Evolutionary conservation across 1,284 basidiomycete species (phyloP).

Genomic region (Ustilago esculenta): DNA sequence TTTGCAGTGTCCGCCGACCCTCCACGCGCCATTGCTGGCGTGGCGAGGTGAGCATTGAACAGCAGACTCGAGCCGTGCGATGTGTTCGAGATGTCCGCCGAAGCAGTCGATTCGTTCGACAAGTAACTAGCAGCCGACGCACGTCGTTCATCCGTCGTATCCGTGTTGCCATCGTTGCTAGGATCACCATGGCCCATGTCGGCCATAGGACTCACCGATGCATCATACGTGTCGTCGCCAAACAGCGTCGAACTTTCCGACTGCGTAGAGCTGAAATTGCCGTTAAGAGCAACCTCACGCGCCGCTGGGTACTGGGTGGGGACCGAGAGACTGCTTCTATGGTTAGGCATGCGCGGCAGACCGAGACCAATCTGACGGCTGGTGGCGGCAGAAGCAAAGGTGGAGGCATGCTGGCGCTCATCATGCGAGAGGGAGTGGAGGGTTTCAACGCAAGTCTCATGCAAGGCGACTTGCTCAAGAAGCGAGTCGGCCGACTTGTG

Average conservation of each 20-base stretch:
- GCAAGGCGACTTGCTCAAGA: slow-evolving; percentile 40
- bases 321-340: slow-evolving; percentile 16
- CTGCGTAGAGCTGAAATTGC: slow-evolving; percentile 25
- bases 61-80: slow-evolving; percentile 41
- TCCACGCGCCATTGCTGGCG: slow-evolving; percentile 15
- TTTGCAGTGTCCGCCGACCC: slow-evolving; percentile 12
- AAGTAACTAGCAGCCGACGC: slow-evolving; percentile 33
- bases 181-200: slow-evolving; percentile 26
- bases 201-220: slow-evolving; percentile 32
- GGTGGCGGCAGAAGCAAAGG: slow-evolving; percentile 12
- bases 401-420: slow-evolving; percentile 17
- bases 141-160: slow-evolving; percentile 5
- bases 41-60: slow-evolving; percentile 25
- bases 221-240: slow-evolving; percentile 25
- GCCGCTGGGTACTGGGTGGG: not conserved
- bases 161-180: not conserved
- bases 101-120: slow-evolving; percentile 32
- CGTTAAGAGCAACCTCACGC: slow-evolving; percentile 11
- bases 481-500: slow-evolving; percentile 32
- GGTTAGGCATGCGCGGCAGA: slow-evolving; percentile 14
- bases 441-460: slow-evolving; percentile 31
- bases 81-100: slow-evolving; percentile 16
- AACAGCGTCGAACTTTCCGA: slow-evolving; percentile 18
- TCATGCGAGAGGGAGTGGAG: slow-evolving; percentile 18
- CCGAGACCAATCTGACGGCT: slow-evolving; percentile 1